Conservation (phyloP, 2,329 filamentous ascomycete species). For the Curvularia spicifera region DNA sequence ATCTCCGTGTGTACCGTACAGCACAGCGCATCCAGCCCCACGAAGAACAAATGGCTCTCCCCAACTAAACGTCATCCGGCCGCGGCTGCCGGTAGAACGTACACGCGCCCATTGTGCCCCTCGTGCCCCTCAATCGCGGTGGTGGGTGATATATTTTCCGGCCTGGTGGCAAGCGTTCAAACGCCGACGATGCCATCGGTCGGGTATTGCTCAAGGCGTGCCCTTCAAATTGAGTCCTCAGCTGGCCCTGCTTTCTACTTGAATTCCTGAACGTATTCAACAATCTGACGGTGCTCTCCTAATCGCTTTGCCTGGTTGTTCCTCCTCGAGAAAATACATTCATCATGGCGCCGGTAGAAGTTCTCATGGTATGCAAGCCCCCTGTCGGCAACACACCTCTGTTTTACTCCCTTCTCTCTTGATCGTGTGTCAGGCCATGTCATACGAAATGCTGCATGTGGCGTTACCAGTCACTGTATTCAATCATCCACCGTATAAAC, state of each 20-base stretch:
- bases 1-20: neutral
- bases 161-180: constrained; percentile 25
- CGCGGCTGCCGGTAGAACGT: constrained; percentile 42
- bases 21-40: constrained; percentile 7
- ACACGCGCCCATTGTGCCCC: constrained; percentile 19
- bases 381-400: constrained; percentile 3
- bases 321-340: constrained; percentile 2
- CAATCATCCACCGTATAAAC: neutral
- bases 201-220: constrained; percentile 16
- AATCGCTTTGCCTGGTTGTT: constrained; percentile 13
- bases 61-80: constrained; percentile 26
- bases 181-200: constrained; percentile 29
- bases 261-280: constrained; percentile 1
- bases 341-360: constrained; percentile 58
- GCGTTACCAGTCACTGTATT: neutral
- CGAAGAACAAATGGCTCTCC: constrained; percentile 7
- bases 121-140: constrained; percentile 37
- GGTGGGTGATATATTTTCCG: constrained; percentile 36
- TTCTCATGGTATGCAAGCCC: constrained; percentile 53
- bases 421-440: constrained; percentile 10
- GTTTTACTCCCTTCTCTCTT: constrained; percentile 4
- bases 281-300: constrained; percentile 3
- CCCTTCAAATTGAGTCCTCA: constrained; percentile 15
- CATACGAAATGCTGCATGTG: constrained; percentile 13
- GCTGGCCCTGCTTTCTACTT: constrained; percentile 4